Percentiles rank a stretch among this genome's conserved stretches.
Conservation (phyloP, 2,329 filamentous ascomycete genomes). For the Penicillium sp. region DNA sequence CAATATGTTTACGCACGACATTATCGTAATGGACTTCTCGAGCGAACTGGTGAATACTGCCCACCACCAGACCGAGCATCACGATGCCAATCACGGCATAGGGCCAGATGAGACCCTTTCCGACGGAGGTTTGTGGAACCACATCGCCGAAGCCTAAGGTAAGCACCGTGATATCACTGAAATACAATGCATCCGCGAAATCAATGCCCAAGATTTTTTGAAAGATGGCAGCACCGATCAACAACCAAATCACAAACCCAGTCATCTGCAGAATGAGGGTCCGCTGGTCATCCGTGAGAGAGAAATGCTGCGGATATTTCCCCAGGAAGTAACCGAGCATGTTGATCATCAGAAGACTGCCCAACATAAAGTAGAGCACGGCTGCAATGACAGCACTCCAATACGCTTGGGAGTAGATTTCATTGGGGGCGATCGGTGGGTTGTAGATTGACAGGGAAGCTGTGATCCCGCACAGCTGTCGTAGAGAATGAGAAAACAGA, state of each 20-base stretch:
- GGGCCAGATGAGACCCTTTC: constrained; percentile 69
- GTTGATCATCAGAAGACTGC: constrained; percentile 69
- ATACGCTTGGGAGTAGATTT: constrained; percentile 71
- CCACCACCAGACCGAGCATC: constrained; percentile 76
- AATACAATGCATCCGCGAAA: constrained; percentile 73
- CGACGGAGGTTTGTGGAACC: constrained; percentile 50
- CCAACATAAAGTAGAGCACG: constrained; percentile 70
- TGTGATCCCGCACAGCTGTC: constrained; percentile 59
- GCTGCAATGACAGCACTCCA: constrained; percentile 81
- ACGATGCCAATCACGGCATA: constrained; percentile 79
- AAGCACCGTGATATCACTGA: constrained; percentile 64
- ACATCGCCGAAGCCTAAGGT: constrained; percentile 60
- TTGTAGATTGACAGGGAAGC: constrained; percentile 60
- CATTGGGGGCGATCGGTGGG: constrained; percentile 41
- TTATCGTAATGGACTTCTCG: constrained; percentile 56
- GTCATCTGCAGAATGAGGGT: constrained; percentile 90
- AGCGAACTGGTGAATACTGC: constrained; percentile 66
- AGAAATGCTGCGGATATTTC: constrained; percentile 73
- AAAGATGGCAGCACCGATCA: constrained; percentile 71
- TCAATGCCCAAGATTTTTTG: constrained; percentile 65
- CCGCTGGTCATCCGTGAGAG: constrained; percentile 70
- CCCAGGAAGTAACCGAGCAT: constrained; percentile 69
- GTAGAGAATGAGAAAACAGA: neutral
- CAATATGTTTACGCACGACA: constrained; percentile 54
- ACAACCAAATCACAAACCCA: constrained; percentile 73